A percentile compares a stretch with the other conserved stretches of the same genome.
These are phyloP conservation scores for Neurospora discreta DNA, from an alignment of 495 filamentous ascomycete genomes.

Conservation along the genomic window DNA sequence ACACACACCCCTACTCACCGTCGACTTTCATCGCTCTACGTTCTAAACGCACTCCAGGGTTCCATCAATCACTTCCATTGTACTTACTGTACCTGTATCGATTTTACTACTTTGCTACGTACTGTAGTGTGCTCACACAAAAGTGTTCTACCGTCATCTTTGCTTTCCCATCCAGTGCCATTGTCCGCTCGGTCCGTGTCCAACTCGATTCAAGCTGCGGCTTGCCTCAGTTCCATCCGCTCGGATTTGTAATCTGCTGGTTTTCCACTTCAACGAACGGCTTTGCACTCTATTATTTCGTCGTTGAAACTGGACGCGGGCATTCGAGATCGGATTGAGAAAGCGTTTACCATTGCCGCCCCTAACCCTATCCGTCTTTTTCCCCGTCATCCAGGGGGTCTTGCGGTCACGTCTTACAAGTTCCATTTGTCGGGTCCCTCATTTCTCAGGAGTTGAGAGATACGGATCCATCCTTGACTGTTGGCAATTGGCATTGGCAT, in stretches of 20 bases:
- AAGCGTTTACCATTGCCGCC: neutral
- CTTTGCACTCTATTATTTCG: neutral
- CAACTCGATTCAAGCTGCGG: neutral
- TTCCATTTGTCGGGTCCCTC: neutral
- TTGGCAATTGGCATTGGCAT: neutral
- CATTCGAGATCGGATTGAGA: neutral
- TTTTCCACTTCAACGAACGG: neutral
- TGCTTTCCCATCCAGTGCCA: neutral
- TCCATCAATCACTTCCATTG: neutral
- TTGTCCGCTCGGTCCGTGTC: neutral
- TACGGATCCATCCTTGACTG: neutral
- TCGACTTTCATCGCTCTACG: neutral
- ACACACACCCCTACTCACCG: neutral
- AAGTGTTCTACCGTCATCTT: neutral
- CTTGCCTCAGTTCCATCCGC: conserved; percentile 7
- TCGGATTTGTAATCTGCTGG: neutral
- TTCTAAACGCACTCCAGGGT: neutral
- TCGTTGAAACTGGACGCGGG: neutral
- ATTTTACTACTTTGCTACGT: neutral
- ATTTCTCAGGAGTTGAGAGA: neutral
- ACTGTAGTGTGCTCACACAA: neutral
- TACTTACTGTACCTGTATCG: neutral
- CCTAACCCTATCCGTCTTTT: neutral
- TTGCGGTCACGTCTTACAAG: neutral
- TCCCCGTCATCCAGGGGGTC: neutral